Conservation (phyloP, 495 filamentous ascomycete genomes). For the Neurospora pannonica region DNA sequence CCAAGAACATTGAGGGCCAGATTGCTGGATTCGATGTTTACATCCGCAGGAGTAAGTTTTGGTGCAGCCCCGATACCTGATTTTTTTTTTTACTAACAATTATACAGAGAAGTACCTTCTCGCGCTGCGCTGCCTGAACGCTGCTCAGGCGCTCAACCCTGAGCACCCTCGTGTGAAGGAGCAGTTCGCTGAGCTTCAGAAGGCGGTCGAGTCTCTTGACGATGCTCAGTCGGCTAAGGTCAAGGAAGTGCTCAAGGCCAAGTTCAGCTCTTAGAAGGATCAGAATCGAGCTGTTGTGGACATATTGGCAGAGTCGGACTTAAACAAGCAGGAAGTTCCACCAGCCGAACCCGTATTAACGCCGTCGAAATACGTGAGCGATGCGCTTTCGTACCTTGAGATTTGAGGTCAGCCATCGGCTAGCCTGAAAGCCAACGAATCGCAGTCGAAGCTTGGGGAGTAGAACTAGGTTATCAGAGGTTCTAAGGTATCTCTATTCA, state of each 20-base stretch:
- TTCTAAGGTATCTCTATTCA: neutral
- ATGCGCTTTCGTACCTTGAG: neutral
- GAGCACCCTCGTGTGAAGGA: slow-evolving; percentile 70
- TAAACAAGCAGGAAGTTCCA: neutral
- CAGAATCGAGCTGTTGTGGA: neutral
- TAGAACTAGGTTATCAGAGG: neutral
- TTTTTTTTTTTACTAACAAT: neutral
- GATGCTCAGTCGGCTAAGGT: slow-evolving; percentile 48
- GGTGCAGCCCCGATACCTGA: neutral
- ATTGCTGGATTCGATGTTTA: slow-evolving; percentile 84
- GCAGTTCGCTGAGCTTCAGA: slow-evolving; percentile 61
- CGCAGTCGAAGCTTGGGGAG: neutral
- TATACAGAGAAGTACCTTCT: slow-evolving; percentile 67
- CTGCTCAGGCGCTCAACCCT: slow-evolving; percentile 57
- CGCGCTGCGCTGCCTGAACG: slow-evolving; percentile 75
- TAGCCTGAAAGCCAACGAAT: neutral
- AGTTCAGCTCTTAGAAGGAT: slow-evolving; percentile 43
- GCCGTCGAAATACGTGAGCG: neutral
- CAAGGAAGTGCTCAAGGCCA: slow-evolving; percentile 54
- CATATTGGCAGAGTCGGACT: neutral
- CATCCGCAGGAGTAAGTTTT: slow-evolving; percentile 59
- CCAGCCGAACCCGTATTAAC: neutral
- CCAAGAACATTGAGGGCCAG: slow-evolving; percentile 76
- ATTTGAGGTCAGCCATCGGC: neutral
- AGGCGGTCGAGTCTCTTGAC: slow-evolving; percentile 47